Percentiles rank a stretch among this genome's conserved stretches.
These are phyloP conservation scores for Elaeis oleifera DNA, from an alignment of 202 grass and related monocot genomes.

Conservation along the genomic window DNA sequence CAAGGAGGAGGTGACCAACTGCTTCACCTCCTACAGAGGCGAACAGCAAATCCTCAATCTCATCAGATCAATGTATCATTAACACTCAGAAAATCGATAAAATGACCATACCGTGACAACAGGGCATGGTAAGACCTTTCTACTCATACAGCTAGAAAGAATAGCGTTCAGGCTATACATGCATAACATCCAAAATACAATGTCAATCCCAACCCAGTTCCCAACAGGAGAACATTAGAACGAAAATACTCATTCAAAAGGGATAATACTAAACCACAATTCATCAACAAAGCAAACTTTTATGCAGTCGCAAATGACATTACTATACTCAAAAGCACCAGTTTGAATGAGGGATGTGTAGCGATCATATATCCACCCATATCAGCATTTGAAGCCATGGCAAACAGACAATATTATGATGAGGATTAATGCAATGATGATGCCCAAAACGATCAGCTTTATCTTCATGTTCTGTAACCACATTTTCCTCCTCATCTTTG, in stretches of 20 bases:
- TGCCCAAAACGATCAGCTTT: conserved; percentile 82
- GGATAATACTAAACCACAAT: conserved; percentile 1
- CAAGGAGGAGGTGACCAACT: too few species aligned
- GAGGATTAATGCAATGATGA: conserved; percentile 84
- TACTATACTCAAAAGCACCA: not conserved
- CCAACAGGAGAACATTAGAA: not conserved
- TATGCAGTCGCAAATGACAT: not conserved
- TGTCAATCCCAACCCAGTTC: not conserved
- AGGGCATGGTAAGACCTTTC: not conserved
- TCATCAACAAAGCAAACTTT: not conserved
- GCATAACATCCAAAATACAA: not conserved
- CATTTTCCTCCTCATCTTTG: conserved; percentile 77
- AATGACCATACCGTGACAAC: not conserved
- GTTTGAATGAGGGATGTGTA: not conserved
- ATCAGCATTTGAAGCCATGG: conserved; percentile 82
- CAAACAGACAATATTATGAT: conserved; percentile 93
- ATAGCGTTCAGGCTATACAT: not conserved
- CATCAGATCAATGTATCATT: too few species aligned
- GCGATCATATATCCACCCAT: not conserved
- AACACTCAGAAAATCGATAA: too few species aligned
- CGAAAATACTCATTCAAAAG: not conserved
- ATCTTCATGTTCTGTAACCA: conserved; percentile 99
- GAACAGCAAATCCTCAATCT: too few species aligned
- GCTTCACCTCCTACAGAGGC: too few species aligned
- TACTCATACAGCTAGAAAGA: not conserved